phyloP scores from a whole-genome alignment of 305 asterid species.

The Rubia tinctorum region DNA sequence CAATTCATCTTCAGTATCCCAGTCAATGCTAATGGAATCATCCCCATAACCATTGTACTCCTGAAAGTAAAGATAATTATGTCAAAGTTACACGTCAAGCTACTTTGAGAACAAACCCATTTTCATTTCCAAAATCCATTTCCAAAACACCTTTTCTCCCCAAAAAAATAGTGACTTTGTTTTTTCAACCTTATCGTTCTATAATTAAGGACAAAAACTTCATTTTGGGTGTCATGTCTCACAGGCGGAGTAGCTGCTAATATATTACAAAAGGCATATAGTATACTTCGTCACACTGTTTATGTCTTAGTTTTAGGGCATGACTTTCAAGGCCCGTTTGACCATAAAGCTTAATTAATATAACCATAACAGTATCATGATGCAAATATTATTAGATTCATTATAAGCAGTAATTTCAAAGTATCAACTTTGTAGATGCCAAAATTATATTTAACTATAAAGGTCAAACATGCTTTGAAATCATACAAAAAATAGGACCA shows the following conservation, averaged over 20 bases:
- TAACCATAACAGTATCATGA: background rate
- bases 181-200: no score
- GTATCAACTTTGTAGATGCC: background rate
- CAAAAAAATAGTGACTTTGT: background rate
- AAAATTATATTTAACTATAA: background rate
- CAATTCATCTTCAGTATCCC: slow-evolving; percentile 83
- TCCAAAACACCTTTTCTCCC: background rate
- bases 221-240: no score
- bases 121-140: background rate
- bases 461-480: background rate
- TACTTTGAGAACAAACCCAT: background rate
- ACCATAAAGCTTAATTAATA: background rate
- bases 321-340: background rate
- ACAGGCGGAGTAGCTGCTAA: background rate
- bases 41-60: slow-evolving; percentile 43
- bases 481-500: background rate
- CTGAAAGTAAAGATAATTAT: slow-evolving; percentile 24
- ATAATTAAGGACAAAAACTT: no score
- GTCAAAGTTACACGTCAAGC: background rate
- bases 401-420: background rate
- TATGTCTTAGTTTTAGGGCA: background rate
- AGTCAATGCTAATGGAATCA: slow-evolving; percentile 47
- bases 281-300: background rate
- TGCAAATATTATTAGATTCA: no score
- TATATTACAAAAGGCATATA: no score